Conservation (phyloP, 352 stramenopile genomes). For the Phytopythium ostracodes region DNA sequence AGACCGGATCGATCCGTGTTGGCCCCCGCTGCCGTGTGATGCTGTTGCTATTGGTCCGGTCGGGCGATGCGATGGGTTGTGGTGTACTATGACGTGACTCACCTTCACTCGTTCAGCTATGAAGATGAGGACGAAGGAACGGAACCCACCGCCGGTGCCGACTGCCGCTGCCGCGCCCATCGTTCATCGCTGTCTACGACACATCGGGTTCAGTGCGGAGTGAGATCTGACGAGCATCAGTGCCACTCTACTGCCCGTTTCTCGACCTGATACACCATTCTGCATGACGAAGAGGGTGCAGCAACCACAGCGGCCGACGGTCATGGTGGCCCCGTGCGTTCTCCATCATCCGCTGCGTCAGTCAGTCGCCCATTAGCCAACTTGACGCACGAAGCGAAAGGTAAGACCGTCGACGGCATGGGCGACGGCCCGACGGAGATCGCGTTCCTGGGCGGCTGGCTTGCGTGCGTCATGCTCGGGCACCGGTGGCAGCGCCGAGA, state of each 20-base stretch:
- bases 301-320: neutral
- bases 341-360: too few relatives aligned
- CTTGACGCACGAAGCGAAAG: neutral
- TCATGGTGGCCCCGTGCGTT: neutral
- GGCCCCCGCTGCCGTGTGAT: neutral
- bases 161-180: too few relatives aligned
- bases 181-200: neutral
- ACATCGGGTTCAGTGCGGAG: neutral
- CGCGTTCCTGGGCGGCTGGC: neutral
- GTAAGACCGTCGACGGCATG: neutral
- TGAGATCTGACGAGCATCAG: neutral
- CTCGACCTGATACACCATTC: neutral
- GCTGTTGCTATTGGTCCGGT: too few relatives aligned
- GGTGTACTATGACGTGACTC: neutral
- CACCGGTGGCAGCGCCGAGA: slow-evolving; percentile 8
- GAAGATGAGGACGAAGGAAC: neutral
- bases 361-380: neutral
- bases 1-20: slow-evolving; percentile 1
- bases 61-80: too few relatives aligned
- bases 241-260: slow-evolving; percentile 1
- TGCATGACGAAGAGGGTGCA: neutral
- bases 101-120: neutral
- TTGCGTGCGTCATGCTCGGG: slow-evolving; percentile 5
- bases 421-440: neutral
- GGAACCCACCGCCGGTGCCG: too few relatives aligned